phyloP scores from a whole-genome alignment of 345 rosid species.

The Erucastrum elatum region DNA sequence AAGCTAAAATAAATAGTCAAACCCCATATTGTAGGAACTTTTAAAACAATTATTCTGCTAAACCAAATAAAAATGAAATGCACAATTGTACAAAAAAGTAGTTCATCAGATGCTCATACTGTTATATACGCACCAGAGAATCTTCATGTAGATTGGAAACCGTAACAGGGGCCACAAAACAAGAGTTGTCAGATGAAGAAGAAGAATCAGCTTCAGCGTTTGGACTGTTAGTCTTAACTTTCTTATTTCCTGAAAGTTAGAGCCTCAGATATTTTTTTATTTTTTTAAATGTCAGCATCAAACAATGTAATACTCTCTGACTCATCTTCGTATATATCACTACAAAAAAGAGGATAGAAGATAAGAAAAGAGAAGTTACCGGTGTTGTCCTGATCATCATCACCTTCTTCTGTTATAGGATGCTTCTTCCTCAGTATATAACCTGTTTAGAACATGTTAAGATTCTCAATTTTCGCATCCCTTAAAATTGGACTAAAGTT shows the following conservation, averaged over 20 bases:
- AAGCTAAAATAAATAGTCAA: neutral
- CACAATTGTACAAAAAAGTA: neutral
- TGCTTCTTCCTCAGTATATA: neutral
- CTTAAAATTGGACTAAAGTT: neutral
- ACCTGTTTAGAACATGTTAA: neutral
- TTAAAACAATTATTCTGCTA: neutral
- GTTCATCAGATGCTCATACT: neutral
- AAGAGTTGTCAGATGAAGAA: neutral
- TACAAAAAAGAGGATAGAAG: neutral
- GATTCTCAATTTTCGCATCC: neutral
- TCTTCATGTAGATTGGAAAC: neutral
- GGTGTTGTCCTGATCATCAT: neutral
- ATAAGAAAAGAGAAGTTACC: neutral
- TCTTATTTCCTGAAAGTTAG: neutral
- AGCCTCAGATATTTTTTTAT: neutral
- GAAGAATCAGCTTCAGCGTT: neutral
- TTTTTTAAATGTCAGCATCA: neutral
- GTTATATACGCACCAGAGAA: neutral
- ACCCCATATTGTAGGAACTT: neutral
- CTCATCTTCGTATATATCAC: neutral
- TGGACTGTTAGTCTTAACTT: neutral
- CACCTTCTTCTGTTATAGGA: conserved; percentile 5
- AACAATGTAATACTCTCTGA: neutral
- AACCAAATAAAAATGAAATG: neutral
- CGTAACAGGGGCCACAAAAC: neutral